phyloP scores from a whole-genome alignment of 805 yeast genomes.

The Hanseniaspora hatyaiensis region DNA sequence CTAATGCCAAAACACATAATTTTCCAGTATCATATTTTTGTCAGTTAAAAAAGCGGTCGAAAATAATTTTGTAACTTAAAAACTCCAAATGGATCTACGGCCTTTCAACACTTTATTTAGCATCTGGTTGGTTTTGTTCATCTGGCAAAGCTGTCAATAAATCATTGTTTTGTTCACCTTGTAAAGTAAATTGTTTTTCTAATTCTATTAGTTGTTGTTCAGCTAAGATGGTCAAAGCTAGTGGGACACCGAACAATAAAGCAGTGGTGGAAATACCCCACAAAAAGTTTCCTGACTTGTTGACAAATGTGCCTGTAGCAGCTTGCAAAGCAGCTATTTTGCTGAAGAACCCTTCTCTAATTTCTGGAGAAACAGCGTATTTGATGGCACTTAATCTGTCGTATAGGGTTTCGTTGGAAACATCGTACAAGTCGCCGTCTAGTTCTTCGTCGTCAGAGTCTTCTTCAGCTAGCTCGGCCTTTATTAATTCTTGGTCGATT shows the following conservation, averaged over 20 bases:
- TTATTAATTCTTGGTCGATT: constrained; percentile 28
- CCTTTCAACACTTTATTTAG: constrained; percentile 13
- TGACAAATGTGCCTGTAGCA: constrained; percentile 23
- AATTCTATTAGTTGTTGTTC: constrained; percentile 89
- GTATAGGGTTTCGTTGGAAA: constrained; percentile 68
- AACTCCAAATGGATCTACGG: too few relatives aligned
- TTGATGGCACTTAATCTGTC: constrained; percentile 87
- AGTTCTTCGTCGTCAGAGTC: constrained; percentile 40
- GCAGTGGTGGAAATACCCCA: constrained; percentile 82
- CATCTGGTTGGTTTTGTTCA: constrained; percentile 32
- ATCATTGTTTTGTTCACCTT: constrained; percentile 58
- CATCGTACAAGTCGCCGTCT: constrained; percentile 46
- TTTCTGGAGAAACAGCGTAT: constrained; percentile 82
- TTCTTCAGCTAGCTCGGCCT: constrained; percentile 31
- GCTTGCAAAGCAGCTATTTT: constrained; percentile 27
- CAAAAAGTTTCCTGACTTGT: constrained; percentile 59
- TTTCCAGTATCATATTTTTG: too few relatives aligned
- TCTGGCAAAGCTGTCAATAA: constrained; percentile 50
- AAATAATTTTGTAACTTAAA: too few relatives aligned
- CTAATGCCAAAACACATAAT: too few relatives aligned
- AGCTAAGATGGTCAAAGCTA: constrained; percentile 74
- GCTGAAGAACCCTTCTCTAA: constrained; percentile 43
- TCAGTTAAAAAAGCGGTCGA: too few relatives aligned
- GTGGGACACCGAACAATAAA: constrained; percentile 82
- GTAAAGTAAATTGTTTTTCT: constrained; percentile 82